Evolutionary conservation across 164 flowering plant genomes (phyloP).

Genomic region (Stephania japonica): DNA sequence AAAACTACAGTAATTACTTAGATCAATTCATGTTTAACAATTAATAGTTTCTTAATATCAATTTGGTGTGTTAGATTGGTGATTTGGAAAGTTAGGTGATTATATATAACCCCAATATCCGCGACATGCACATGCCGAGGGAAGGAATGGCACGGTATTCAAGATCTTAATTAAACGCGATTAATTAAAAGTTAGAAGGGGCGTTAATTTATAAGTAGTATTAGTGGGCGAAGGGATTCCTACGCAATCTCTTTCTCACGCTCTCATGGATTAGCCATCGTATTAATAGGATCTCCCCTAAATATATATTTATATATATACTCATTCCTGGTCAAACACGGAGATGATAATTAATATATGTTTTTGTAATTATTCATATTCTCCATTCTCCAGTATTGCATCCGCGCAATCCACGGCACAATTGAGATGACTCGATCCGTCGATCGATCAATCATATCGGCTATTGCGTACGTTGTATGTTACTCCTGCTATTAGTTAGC

Average conservation of each 20-base stretch:
- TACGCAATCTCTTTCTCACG: conserved; percentile 18
- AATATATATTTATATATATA: no score
- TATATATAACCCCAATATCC: no score
- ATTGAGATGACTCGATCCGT: neutral
- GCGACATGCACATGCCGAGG: neutral
- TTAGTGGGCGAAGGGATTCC: conserved; percentile 23
- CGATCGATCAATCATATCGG: conserved; percentile 4
- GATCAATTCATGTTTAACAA: no score
- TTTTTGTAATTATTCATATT: neutral
- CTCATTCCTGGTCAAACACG: conserved; percentile 27
- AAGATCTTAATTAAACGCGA: neutral
- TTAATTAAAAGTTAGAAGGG: neutral
- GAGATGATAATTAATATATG: conserved; percentile 10
- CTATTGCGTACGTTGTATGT: no score
- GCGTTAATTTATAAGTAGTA: conserved; percentile 1
- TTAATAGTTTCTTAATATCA: neutral
- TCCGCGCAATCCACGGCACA: neutral
- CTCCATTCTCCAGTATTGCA: neutral
- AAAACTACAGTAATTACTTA: no score
- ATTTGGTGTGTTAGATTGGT: neutral
- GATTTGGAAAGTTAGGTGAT: no score
- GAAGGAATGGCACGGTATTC: neutral
- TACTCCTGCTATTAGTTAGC: no score
- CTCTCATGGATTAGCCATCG: neutral
- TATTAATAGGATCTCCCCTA: no score